Base-by-base conservation (phyloP, 1,284 basidiomycete species). In the Golubevia sp. region DNA sequence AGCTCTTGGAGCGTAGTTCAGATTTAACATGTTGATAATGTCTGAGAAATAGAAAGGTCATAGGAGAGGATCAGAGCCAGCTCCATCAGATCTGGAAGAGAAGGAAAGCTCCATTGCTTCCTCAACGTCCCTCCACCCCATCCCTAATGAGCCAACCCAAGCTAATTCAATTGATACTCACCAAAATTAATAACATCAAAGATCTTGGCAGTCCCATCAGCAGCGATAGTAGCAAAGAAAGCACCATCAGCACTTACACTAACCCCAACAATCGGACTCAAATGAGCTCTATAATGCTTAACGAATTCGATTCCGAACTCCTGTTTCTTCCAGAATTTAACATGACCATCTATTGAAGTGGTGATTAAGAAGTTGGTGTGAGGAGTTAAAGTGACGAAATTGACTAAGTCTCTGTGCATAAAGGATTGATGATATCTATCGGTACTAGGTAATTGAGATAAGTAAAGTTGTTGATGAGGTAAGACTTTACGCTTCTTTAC, bases 261-360 rank as follows among this genome's bases (percentile, higher is more conserved):
- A 6, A 95, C 90, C 1, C 88, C 90, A 5, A 90, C 87, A 49
- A 99, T 88, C 13, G 92, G 89, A 24, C 88, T 88, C 25, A 97
- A 86, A 76, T 97, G 95, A 1, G 97, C 94, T 50, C 96, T 90
- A 84, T 85, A 86, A 63, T 93, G 91, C 85, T 97, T 95, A 66
- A 95, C 92, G 77, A 94, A 95, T 85, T 96, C 93, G 76, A 95
- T 92, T 5, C 94, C 93, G 3, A 87, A 84, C 13, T 94, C 91
- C 85, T 97, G 94, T 85, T 99, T 99, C 87, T 97, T 98, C 97
- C 97, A 99, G 26, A 99, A 86, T 84, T 99, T 99, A 74, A 99
- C 86, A 84, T 96, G 92, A 0, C 97, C 97, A 78, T 99, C 96
- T 11, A 94, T 85, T 1, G 94, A 97, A 0, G 95, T 94, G 1